Evolutionary conservation across 768 basidiomycete genomes (phyloP).

Genomic region (Phylloporus arenicola): DNA sequence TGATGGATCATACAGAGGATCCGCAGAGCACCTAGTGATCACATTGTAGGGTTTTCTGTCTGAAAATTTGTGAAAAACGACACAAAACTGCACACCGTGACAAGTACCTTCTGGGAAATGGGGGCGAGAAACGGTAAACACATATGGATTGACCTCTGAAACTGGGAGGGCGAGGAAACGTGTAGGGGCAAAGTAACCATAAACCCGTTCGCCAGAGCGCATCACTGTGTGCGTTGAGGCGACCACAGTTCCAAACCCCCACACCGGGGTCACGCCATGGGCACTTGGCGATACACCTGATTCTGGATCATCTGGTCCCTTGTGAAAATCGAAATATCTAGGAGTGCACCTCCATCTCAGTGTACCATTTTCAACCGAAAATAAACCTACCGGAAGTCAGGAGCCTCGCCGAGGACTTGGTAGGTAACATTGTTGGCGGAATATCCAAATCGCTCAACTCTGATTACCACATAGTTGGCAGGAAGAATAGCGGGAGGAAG

Average conservation of each 20-base stretch:
- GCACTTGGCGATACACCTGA: slow-evolving; percentile 38
- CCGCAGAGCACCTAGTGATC: slow-evolving; percentile 51
- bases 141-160: slow-evolving; percentile 47
- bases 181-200: slow-evolving; percentile 55
- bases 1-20: slow-evolving; percentile 49
- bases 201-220: slow-evolving; percentile 51
- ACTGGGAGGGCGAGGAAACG: slow-evolving; percentile 53
- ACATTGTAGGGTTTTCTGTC: slow-evolving; percentile 69
- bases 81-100: not conserved
- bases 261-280: slow-evolving; percentile 64
- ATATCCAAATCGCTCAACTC: slow-evolving; percentile 64
- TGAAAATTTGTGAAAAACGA: slow-evolving; percentile 13
- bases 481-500: slow-evolving; percentile 23
- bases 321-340: slow-evolving; percentile 69
- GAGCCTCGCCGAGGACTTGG: slow-evolving; percentile 45
- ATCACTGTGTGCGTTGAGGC: slow-evolving; percentile 47
- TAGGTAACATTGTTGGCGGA: slow-evolving; percentile 71
- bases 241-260: slow-evolving; percentile 63
- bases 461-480: slow-evolving; percentile 46
- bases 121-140: slow-evolving; percentile 55
- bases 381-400: slow-evolving; percentile 34
- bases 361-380: not conserved
- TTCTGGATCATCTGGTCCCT: slow-evolving; percentile 35
- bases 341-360: slow-evolving; percentile 12
- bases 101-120: slow-evolving; percentile 53